Percentiles rank a stretch among this genome's conserved stretches.
These are phyloP conservation scores for Tephrocybe sp. DNA, from an alignment of 768 basidiomycete genomes.

Conservation along the genomic window DNA sequence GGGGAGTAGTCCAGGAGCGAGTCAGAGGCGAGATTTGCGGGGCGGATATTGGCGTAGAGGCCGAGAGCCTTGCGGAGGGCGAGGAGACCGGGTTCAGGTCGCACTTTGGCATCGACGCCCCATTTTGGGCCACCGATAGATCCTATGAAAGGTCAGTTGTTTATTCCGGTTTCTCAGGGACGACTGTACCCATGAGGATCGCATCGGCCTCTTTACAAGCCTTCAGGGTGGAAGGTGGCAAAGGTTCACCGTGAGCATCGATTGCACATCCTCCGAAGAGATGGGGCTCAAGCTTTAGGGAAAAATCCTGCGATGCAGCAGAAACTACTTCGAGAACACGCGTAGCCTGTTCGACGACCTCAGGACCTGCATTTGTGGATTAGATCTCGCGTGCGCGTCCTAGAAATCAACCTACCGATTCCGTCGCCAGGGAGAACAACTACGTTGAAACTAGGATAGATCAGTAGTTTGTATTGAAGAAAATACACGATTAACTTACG, in stretches of 20 bases:
- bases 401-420: slow-evolving; percentile 60
- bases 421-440: slow-evolving; percentile 95
- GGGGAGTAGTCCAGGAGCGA: slow-evolving; percentile 86
- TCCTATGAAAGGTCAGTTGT: slow-evolving; percentile 45
- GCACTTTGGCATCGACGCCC: slow-evolving; percentile 85
- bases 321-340: slow-evolving; percentile 78
- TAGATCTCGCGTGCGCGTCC: slow-evolving; percentile 11
- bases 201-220: slow-evolving; percentile 95
- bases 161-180: not conserved
- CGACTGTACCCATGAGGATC: slow-evolving; percentile 81
- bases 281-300: slow-evolving; percentile 73
- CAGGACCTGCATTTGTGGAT: slow-evolving; percentile 60
- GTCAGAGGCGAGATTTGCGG: slow-evolving; percentile 92
- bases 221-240: slow-evolving; percentile 81
- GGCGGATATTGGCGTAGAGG: slow-evolving; percentile 97
- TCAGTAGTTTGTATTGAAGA: not conserved
- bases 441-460: slow-evolving; percentile 69
- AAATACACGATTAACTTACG: slow-evolving; percentile 29
- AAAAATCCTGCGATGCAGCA: slow-evolving; percentile 57
- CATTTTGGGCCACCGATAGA: slow-evolving; percentile 99
- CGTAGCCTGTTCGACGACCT: slow-evolving; percentile 84
- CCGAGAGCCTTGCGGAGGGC: slow-evolving; percentile 88
- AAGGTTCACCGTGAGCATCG: slow-evolving; percentile 80
- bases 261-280: slow-evolving; percentile 94
- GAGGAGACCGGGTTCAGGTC: slow-evolving; percentile 92